Base-by-base conservation (phyloP, 2,329 filamentous ascomycete species). In the Scytalidium lignicola region DNA sequence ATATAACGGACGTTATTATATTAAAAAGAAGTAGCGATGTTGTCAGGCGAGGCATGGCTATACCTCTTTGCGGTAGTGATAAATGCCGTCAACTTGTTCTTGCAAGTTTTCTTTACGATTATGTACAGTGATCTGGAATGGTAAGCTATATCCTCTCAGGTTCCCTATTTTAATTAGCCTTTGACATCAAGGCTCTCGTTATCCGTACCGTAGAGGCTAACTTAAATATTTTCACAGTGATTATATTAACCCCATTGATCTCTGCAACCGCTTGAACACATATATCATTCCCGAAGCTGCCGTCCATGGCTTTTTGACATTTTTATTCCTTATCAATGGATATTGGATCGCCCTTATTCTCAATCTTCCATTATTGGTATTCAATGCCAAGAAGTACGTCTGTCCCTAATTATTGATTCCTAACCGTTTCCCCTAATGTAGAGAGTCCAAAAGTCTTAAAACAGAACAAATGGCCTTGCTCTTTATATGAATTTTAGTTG, bases 121-220 rank as follows among this genome's bases (percentile, higher is more conserved):
- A 99, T 99, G 95, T 99, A 97, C 76, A 96, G 90, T 73, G 93
- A 99, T 80, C 75, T 99, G 65, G 93, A 99, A 86, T 99, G 93
- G 91, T 95, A 76, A 66, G 88, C 78, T 29, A n/a, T n/a, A 10
- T 26, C 39, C 22, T 5, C 5, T 26, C 5, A 5, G 5, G 9
- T 8, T 43, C 22, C 8, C 20, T 19, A 7, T 4, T 43, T 22
- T 43, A 6, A 17, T 5, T 10, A 26, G 5, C 23, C 10, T 10
- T 26, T 6, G 23, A 5, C 23, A 26, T 26, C 5, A 26, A 6
- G 23, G 23, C 23, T 26, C 10, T 10, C 5, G 10, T 10, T 26
- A 26, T 26, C 15, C 8, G 32, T 37, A 13, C 21, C 15, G 12
- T 41, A 42, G 37, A 49, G 51, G 63, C 65, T 69, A 64, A 70